phyloP scores from a whole-genome alignment of 345 rosid species.

The Eucalyptus curtisii region DNA sequence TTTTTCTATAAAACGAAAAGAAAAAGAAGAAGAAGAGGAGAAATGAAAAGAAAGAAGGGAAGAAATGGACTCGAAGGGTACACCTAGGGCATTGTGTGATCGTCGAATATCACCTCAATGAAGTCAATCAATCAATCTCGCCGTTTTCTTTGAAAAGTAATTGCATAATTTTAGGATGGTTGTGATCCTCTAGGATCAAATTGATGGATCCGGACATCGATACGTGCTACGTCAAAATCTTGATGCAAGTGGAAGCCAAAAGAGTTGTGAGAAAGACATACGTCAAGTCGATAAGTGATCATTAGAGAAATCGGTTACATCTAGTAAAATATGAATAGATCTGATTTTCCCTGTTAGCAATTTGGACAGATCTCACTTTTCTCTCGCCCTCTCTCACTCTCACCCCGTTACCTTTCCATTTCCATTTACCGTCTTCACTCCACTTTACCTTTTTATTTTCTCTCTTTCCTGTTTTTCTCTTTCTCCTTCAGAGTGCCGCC shows the following conservation, averaged over 20 bases:
- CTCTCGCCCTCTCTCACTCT: background rate
- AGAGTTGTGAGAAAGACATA: background rate
- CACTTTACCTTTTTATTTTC: background rate
- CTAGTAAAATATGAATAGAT: too few relatives aligned
- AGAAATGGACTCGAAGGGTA: background rate
- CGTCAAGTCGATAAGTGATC: background rate
- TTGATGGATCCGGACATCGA: background rate
- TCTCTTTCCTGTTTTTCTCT: background rate
- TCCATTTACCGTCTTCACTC: background rate
- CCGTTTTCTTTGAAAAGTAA: too few relatives aligned
- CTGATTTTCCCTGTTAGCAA: too few relatives aligned
- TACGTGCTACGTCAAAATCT: background rate
- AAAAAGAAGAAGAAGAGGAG: too few relatives aligned
- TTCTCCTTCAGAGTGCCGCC: background rate
- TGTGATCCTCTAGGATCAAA: background rate
- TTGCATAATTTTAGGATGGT: background rate
- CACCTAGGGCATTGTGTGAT: background rate
- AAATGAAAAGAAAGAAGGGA: background rate
- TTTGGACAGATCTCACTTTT: too few relatives aligned
- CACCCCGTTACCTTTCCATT: background rate
- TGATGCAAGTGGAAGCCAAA: background rate
- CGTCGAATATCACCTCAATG: background rate
- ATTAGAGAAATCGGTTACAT: too few relatives aligned
- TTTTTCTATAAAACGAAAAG: background rate
- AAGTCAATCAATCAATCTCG: background rate